Evolutionary conservation across 257 asterid species (phyloP).

Genomic region (Nicotiana noctiflora): DNA sequence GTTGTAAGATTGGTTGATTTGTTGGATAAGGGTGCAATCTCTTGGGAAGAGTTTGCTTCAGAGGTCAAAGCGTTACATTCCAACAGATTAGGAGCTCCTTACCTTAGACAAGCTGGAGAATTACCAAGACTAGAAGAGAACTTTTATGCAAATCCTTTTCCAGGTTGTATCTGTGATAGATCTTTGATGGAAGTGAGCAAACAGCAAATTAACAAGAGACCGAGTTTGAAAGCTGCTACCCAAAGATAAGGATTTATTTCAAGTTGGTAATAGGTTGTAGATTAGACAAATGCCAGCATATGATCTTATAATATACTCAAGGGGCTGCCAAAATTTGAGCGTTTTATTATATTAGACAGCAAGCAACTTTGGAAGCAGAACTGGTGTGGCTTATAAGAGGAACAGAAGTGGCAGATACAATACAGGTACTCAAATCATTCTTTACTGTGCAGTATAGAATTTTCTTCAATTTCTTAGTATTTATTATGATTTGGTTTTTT

Average conservation of each 20-base stretch:
- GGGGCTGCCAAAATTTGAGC: not conserved
- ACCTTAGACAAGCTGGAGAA: constrained; percentile 32
- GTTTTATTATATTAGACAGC: not conserved
- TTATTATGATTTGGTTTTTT: not conserved
- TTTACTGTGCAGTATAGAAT: not conserved
- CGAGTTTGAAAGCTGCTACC: constrained; percentile 9
- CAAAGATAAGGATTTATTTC: constrained; percentile 3
- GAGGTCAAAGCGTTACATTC: constrained; percentile 42
- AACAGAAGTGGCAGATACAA: not conserved
- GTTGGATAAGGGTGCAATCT: constrained; percentile 34
- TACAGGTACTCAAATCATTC: constrained; percentile 6
- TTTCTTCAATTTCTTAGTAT: not conserved
- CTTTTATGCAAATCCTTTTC: constrained; percentile 62
- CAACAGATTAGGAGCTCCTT: constrained; percentile 49
- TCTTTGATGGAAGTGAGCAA: constrained; percentile 14
- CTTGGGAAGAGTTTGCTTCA: constrained; percentile 37
- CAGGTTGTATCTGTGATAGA: constrained; percentile 50
- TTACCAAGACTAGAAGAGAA: constrained; percentile 49
- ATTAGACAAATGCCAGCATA: not conserved
- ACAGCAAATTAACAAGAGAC: constrained; percentile 15
- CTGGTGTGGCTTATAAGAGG: constrained; percentile 5
- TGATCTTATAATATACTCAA: not conserved
- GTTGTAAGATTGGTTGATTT: constrained; percentile 43
- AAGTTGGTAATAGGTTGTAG: not conserved
- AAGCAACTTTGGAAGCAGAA: constrained; percentile 11